phyloP scores from a whole-genome alignment of 768 basidiomycete genomes.

The Pulveroboletus sp. region DNA sequence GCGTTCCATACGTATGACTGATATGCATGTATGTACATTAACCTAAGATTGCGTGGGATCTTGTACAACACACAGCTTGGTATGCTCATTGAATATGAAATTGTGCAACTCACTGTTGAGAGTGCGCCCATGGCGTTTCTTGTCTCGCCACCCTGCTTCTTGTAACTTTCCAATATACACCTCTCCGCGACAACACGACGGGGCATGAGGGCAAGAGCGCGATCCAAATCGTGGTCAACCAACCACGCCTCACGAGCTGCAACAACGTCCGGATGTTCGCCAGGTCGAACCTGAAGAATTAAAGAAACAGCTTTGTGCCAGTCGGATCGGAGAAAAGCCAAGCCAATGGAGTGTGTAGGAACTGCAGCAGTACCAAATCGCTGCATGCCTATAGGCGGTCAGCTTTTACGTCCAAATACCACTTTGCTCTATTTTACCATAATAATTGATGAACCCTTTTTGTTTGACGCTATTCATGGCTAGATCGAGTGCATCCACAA shows the following conservation, averaged over 20 bases:
- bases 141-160: slow-evolving; percentile 72
- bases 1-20: slow-evolving; percentile 99
- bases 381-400: slow-evolving; percentile 77
- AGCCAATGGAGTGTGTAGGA: slow-evolving; percentile 91
- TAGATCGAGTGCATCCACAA: slow-evolving; percentile 63
- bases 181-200: slow-evolving; percentile 90
- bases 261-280: slow-evolving; percentile 90
- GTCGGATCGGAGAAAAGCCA: slow-evolving; percentile 82
- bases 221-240: slow-evolving; percentile 73
- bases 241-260: slow-evolving; percentile 84
- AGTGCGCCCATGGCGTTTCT: slow-evolving; percentile 85
- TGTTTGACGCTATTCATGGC: slow-evolving; percentile 74
- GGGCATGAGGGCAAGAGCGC: slow-evolving; percentile 82
- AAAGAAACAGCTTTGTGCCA: slow-evolving; percentile 86
- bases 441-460: slow-evolving; percentile 96
- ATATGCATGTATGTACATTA: slow-evolving; percentile 99
- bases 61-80: slow-evolving; percentile 28
- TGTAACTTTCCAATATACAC: slow-evolving; percentile 85
- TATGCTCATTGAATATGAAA: not conserved
- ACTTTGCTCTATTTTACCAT: slow-evolving; percentile 48
- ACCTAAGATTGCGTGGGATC: slow-evolving; percentile 92
- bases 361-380: slow-evolving; percentile 96
- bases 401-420: not conserved
- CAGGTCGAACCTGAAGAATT: slow-evolving; percentile 76
- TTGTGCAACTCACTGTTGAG: slow-evolving; percentile 54